These are phyloP conservation scores for Fusarium azukiicola DNA, from an alignment of 2,329 filamentous ascomycete species.

Conservation along the genomic window DNA sequence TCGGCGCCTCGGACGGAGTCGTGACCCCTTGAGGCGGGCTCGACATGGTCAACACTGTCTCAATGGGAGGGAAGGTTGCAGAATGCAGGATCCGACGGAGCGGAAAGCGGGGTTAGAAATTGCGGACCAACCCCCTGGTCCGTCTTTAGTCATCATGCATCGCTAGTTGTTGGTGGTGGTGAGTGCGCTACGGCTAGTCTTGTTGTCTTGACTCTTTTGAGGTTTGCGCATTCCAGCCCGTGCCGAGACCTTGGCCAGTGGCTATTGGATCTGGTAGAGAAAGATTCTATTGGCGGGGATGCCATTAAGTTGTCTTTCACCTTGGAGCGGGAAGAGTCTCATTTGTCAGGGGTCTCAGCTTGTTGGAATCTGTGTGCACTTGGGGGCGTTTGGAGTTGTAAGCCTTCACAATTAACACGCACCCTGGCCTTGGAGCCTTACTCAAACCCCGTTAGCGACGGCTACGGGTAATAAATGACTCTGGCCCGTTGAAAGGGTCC, in stretches of 20 bases:
- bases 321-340: no score
- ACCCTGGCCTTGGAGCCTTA: no score
- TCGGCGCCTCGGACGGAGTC: background rate
- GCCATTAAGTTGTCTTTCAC: no score
- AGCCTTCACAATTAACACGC: no score
- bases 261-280: background rate
- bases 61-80: background rate
- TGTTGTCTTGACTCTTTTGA: background rate
- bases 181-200: background rate
- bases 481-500: no score
- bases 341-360: no score
- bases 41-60: background rate
- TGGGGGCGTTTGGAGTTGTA: no score
- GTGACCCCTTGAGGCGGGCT: conserved; percentile 1
- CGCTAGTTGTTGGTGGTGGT: background rate
- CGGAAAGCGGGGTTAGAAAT: conserved; percentile 6
- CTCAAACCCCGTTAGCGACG: no score
- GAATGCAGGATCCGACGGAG: background rate
- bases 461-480: no score
- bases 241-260: background rate
- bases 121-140: background rate
- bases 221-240: background rate
- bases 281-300: no score
- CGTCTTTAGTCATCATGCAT: conserved; percentile 12
- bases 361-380: no score